Percentiles rank a stretch among this genome's conserved stretches.
These are phyloP conservation scores for Talaromyces sp. DNA, from an alignment of 2,329 filamentous ascomycete species.

Conservation along the genomic window DNA sequence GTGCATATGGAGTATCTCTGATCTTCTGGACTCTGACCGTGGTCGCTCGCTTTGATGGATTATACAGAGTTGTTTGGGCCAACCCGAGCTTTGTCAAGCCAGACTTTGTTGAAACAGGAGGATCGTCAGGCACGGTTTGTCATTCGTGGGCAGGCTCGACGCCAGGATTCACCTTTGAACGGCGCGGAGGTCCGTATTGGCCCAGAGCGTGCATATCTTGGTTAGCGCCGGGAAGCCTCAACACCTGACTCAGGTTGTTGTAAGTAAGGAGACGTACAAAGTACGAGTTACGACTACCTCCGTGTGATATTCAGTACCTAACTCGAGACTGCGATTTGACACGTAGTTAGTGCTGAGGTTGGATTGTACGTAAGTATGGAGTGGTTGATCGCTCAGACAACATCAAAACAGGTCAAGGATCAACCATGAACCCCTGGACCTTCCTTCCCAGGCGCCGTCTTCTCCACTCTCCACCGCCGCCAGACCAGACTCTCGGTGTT, in stretches of 20 bases:
- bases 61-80: not conserved
- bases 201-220: not conserved
- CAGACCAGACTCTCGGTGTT: conserved; percentile 3
- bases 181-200: conserved; percentile 4
- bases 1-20: not conserved
- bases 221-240: conserved; percentile 4
- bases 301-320: not conserved
- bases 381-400: not conserved
- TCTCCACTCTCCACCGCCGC: not conserved
- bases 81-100: not conserved
- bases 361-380: not conserved
- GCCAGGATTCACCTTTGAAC: not conserved
- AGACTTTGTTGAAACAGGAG: not conserved
- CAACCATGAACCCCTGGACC: conserved; percentile 6
- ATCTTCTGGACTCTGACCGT: not conserved
- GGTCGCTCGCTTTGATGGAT: not conserved
- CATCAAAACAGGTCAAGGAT: not conserved
- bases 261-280: not conserved
- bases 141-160: not conserved
- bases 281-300: not conserved
- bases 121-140: not conserved
- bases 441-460: not conserved
- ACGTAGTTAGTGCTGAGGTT: not conserved
- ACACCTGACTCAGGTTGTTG: not conserved
- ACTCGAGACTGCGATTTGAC: not conserved